Evolutionary conservation across 2,329 filamentous ascomycete genomes (phyloP).

Genomic region (Fonsecaea multimorphosa): DNA sequence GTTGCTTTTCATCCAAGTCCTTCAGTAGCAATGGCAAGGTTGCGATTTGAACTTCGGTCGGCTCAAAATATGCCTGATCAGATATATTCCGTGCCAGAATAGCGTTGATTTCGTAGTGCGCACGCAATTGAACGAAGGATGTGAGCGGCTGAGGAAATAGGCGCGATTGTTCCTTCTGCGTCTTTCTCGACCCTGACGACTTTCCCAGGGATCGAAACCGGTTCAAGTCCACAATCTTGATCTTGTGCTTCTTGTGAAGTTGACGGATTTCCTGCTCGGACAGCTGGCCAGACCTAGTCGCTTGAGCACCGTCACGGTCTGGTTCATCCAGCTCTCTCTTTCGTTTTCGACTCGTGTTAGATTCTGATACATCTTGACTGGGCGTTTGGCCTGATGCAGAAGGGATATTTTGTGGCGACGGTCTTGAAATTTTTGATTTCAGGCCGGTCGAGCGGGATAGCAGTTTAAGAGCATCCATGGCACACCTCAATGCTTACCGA

Average conservation of each 20-base stretch:
- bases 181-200: conserved; percentile 49
- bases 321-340: conserved; percentile 38
- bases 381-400: conserved; percentile 48
- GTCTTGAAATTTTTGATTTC: conserved; percentile 43
- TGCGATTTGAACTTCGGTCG: conserved; percentile 92
- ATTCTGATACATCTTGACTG: conserved; percentile 47
- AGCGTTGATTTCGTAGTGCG: conserved; percentile 73
- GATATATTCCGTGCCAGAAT: conserved; percentile 78
- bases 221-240: conserved; percentile 81
- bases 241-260: conserved; percentile 76
- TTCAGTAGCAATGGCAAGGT: conserved; percentile 77
- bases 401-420: conserved; percentile 44
- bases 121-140: conserved; percentile 74
- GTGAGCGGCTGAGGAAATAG: conserved; percentile 81
- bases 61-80: conserved; percentile 82
- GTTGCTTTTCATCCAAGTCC: conserved; percentile 51
- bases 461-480: conserved; percentile 56
- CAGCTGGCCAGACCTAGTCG: not conserved
- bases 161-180: conserved; percentile 59
- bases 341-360: conserved; percentile 48
- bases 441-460: conserved; percentile 54
- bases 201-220: conserved; percentile 44
- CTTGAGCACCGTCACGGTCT: conserved; percentile 32
- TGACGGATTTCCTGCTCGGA: conserved; percentile 68
- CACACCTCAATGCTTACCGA: not conserved